These are phyloP conservation scores for Phytophthora litchii DNA, from an alignment of 352 stramenopile genomes.

Conservation along the genomic window DNA sequence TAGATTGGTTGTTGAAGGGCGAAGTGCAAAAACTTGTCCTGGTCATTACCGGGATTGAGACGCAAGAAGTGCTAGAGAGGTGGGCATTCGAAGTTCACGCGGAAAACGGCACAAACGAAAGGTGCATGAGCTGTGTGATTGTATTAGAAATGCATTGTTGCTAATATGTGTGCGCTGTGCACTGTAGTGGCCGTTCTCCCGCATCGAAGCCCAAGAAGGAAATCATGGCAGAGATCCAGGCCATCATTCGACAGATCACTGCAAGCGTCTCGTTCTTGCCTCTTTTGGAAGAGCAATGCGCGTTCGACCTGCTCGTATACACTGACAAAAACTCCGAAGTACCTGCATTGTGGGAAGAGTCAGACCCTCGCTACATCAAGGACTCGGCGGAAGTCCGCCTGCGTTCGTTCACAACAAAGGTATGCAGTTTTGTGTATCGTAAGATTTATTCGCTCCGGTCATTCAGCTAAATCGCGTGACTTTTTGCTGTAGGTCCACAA, in stretches of 20 bases:
- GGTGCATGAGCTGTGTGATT: conserved; percentile 31
- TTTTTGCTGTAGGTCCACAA: conserved; percentile 92
- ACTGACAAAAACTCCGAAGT: conserved; percentile 97
- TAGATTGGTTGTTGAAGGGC: conserved; percentile 94
- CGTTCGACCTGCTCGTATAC: conserved; percentile 99
- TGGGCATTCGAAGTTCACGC: conserved; percentile 98
- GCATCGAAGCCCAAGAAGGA: conserved; percentile 88
- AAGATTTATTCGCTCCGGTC: conserved; percentile 19
- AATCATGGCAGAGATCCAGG: conserved; percentile 99
- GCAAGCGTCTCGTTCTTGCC: conserved; percentile 99
- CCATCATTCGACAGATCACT: conserved; percentile 99
- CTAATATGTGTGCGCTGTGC: neutral
- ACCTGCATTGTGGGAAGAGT: conserved; percentile 97
- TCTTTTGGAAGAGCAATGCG: conserved; percentile 97
- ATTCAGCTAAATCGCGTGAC: conserved; percentile 21
- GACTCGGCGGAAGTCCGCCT: conserved; percentile 98
- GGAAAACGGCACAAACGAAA: conserved; percentile 44
- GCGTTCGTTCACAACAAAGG: conserved; percentile 97
- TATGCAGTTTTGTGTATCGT: conserved; percentile 37
- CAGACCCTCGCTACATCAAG: conserved; percentile 97
- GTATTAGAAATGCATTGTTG: neutral
- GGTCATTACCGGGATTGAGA: conserved; percentile 97
- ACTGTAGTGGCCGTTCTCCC: conserved; percentile 25
- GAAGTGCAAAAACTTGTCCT: conserved; percentile 98
- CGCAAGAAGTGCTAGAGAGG: conserved; percentile 96